Percentiles rank a stretch among this genome's conserved stretches.
Conservation (phyloP, 2,329 filamentous ascomycete genomes). For the Fusarium caatingaense region DNA sequence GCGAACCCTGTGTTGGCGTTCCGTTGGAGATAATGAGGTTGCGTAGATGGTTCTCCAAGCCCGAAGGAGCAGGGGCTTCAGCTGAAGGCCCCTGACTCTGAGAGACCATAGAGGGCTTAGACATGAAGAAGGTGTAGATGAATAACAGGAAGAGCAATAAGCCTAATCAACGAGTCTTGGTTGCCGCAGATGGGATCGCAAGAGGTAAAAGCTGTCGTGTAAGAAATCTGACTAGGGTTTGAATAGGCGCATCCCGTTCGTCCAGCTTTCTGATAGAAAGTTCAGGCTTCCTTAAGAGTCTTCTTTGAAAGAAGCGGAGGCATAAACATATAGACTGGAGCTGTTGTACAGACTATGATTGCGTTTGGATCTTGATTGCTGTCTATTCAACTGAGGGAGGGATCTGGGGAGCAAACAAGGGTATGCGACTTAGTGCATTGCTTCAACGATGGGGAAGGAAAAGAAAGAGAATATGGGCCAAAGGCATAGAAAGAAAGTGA, state of each 20-base stretch:
- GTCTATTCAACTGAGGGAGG: constrained; percentile 29
- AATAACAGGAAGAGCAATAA: neutral
- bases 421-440: constrained; percentile 14
- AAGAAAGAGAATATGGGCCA: neutral
- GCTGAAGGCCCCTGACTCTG: constrained; percentile 12
- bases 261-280: neutral
- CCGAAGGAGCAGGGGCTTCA: constrained; percentile 29
- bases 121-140: neutral
- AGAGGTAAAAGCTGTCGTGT: neutral
- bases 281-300: neutral
- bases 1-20: constrained; percentile 36
- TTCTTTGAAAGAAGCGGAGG: neutral
- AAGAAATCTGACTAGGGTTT: constrained; percentile 19
- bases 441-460: neutral
- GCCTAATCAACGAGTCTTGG: neutral
- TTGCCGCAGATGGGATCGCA: neutral
- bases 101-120: constrained; percentile 14
- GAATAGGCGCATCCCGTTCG: constrained; percentile 15
- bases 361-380: constrained; percentile 11
- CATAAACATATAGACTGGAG: neutral
- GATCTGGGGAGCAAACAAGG: constrained; percentile 6
- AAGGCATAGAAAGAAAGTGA: neutral
- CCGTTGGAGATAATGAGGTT: constrained; percentile 69
- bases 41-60: constrained; percentile 68
- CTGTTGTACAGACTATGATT: constrained; percentile 1